These are phyloP conservation scores for Hypoxylon cercidicola DNA, from an alignment of 495 filamentous ascomycete species.

Conservation along the genomic window DNA sequence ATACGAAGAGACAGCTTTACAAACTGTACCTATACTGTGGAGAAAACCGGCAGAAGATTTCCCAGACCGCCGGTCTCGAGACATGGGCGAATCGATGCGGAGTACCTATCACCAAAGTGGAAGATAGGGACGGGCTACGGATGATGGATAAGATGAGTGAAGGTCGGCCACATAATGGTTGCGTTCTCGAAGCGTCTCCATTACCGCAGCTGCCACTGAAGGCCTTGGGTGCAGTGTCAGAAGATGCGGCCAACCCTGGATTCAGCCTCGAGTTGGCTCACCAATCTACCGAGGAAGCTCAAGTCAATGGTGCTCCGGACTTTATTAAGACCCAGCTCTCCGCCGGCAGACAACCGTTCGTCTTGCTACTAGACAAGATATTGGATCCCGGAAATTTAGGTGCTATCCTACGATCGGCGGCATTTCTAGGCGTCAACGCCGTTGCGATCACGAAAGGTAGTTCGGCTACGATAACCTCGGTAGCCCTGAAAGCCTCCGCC, in stretches of 20 bases:
- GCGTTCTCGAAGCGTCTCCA: constrained; percentile 86
- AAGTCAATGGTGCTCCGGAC: constrained; percentile 70
- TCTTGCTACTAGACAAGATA: constrained; percentile 86
- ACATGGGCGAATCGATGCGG: constrained; percentile 67
- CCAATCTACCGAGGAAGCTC: constrained; percentile 77
- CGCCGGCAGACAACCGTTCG: constrained; percentile 72
- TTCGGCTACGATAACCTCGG: constrained; percentile 76
- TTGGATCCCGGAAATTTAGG: constrained; percentile 91
- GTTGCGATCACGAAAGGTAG: constrained; percentile 72
- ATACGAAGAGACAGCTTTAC: constrained; percentile 76
- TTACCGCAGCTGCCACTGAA: constrained; percentile 78
- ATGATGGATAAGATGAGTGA: constrained; percentile 84
- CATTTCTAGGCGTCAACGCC: constrained; percentile 85
- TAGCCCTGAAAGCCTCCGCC: constrained; percentile 84
- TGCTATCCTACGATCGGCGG: constrained; percentile 83
- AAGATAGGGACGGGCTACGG: constrained; percentile 59
- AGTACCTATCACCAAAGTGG: constrained; percentile 63
- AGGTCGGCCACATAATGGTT: constrained; percentile 91
- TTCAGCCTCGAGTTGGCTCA: constrained; percentile 70
- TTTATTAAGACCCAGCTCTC: constrained; percentile 53
- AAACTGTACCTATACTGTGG: constrained; percentile 81
- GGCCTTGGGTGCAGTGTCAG: constrained; percentile 60
- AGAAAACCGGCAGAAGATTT: constrained; percentile 55
- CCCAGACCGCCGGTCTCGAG: constrained; percentile 59
- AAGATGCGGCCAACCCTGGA: constrained; percentile 48